Evolutionary conservation across 108 stramenopile species (phyloP).

Genomic region (Pseudonitzschia multiseries): DNA sequence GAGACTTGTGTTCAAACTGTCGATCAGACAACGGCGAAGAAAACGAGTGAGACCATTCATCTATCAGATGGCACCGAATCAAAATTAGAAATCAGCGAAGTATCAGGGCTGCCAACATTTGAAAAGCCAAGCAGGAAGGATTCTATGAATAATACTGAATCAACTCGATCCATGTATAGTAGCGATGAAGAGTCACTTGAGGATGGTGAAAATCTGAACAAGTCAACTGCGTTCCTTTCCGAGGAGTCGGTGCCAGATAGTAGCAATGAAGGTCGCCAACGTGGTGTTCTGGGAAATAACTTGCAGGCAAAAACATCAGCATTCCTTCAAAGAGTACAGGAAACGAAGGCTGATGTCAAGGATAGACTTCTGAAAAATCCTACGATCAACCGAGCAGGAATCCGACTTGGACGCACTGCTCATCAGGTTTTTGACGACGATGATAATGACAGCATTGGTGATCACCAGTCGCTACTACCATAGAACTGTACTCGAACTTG

Average conservation of each 20-base stretch:
- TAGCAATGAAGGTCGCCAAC: no score
- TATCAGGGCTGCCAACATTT: conserved; percentile 33
- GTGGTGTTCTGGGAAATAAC: no score
- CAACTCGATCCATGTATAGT: conserved; percentile 3
- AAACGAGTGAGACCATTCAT: conserved; percentile 17
- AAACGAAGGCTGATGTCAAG: neutral
- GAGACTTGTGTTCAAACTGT: conserved; percentile 12
- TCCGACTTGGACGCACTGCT: no score
- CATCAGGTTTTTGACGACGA: neutral
- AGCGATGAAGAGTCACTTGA: neutral
- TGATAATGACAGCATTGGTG: neutral
- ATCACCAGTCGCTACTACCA: neutral
- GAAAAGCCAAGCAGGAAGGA: conserved; percentile 8
- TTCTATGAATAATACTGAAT: neutral
- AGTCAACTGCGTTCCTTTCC: neutral
- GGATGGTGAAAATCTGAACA: neutral
- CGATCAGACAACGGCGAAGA: conserved; percentile 17
- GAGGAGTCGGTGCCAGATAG: neutral
- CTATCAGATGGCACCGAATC: conserved; percentile 26
- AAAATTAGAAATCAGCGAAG: conserved; percentile 22
- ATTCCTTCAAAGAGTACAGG: conserved; percentile 6
- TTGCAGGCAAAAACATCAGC: conserved; percentile 6
- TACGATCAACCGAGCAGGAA: neutral
- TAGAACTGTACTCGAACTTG: no score
- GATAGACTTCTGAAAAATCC: neutral